phyloP scores from a whole-genome alignment of 2,329 filamentous ascomycete species.

The Botrytis hyacinthi region DNA sequence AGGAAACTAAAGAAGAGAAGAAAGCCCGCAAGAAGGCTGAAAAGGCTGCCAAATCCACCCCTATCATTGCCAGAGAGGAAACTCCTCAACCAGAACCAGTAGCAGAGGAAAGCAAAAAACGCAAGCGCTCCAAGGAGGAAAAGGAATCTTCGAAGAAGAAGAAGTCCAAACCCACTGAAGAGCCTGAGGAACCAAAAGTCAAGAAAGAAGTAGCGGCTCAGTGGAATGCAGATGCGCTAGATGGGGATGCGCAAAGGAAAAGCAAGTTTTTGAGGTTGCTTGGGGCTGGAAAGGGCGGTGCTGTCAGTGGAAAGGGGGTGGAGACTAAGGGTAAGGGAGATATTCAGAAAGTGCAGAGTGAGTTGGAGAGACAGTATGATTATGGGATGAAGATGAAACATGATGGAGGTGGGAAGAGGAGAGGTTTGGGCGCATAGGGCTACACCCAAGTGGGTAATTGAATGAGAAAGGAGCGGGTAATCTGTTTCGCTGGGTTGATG shows the following conservation, averaged over 20 bases:
- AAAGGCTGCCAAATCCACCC: conserved; percentile 15
- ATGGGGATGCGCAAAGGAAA: conserved; percentile 37
- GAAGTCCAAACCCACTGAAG: conserved; percentile 17
- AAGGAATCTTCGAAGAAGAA: conserved; percentile 22
- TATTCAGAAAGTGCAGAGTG: conserved; percentile 37
- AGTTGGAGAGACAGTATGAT: conserved; percentile 41
- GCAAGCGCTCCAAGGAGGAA: conserved; percentile 22
- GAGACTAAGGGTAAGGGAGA: conserved; percentile 22
- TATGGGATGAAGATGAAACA: conserved; percentile 41
- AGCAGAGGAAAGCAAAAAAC: conserved; percentile 21
- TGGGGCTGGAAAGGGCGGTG: conserved; percentile 34
- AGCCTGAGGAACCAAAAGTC: conserved; percentile 6
- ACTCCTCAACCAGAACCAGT: not conserved
- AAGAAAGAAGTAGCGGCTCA: conserved; percentile 19
- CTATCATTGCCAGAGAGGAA: conserved; percentile 4
- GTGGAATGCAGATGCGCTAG: conserved; percentile 25
- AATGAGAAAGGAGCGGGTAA: not conserved
- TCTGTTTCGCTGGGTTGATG: not conserved
- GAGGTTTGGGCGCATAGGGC: conserved; percentile 39
- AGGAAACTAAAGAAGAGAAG: conserved; percentile 6
- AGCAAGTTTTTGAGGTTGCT: conserved; percentile 40
- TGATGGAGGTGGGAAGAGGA: conserved; percentile 39
- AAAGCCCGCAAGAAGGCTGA: conserved; percentile 22
- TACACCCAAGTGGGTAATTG: not conserved
- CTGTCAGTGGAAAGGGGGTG: conserved; percentile 13